A percentile compares a stretch with the other conserved stretches of the same genome.
phyloP scores from a whole-genome alignment of 202 grass and related monocot genomes.

The Brachypodium distachyon region DNA sequence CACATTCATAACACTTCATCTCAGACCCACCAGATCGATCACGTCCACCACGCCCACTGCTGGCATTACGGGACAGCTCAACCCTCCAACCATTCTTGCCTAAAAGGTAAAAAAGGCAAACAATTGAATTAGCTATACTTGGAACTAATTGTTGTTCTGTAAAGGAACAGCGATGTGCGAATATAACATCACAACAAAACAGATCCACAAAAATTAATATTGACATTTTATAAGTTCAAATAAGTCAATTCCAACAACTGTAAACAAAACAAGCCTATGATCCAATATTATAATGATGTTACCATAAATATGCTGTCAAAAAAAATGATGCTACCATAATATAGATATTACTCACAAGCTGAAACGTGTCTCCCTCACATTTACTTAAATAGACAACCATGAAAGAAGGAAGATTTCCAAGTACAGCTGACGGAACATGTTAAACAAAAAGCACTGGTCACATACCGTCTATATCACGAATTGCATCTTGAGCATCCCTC shows the following conservation, averaged over 20 bases:
- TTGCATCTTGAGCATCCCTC: slow-evolving; percentile 76
- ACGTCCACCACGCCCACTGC: slow-evolving; percentile 44
- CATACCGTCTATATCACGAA: slow-evolving; percentile 70
- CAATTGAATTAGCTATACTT: not conserved
- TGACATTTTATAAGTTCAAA: not conserved
- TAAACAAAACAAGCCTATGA: not conserved
- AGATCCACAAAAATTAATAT: not conserved
- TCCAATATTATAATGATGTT: not conserved
- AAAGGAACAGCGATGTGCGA: not conserved
- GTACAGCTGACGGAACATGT: not conserved
- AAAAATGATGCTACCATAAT: not conserved
- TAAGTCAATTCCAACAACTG: not conserved
- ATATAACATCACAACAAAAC: not conserved
- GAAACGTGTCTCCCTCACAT: not conserved
- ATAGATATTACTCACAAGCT: not conserved
- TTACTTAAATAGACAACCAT: not conserved
- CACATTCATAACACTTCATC: slow-evolving; percentile 96
- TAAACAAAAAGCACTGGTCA: not conserved
- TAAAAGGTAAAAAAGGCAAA: slow-evolving; percentile 11
- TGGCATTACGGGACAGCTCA: slow-evolving; percentile 70
- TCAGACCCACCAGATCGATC: slow-evolving; percentile 64
- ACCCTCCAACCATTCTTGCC: slow-evolving; percentile 97
- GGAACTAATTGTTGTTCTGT: not conserved
- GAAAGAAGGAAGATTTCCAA: not conserved
- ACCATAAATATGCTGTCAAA: no score